phyloP scores from a whole-genome alignment of 2,329 filamentous ascomycete genomes.

The Proliferodiscus dingleyae region DNA sequence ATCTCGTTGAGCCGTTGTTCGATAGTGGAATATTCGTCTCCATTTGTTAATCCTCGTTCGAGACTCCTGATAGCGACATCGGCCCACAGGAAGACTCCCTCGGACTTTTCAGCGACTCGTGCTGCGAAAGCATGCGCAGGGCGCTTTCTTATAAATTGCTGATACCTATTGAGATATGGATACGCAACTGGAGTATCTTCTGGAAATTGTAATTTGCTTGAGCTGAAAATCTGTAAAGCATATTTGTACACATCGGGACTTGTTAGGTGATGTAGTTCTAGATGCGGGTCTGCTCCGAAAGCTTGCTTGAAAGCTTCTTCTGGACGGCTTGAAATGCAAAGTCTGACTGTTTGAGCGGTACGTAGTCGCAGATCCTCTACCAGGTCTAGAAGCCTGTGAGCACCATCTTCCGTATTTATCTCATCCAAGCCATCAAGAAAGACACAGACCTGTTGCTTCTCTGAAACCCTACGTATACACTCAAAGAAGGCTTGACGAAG shows the following conservation, averaged over 20 bases:
- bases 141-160: too few species aligned
- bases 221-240: neutral
- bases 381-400: neutral
- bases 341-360: neutral
- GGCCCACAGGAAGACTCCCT: constrained; percentile 4
- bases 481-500: neutral
- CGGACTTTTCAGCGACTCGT: neutral
- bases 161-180: too few species aligned
- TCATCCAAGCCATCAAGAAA: constrained; percentile 3
- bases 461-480: neutral
- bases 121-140: too few species aligned
- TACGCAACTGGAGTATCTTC: neutral
- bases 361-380: neutral
- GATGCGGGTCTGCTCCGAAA: neutral
- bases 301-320: constrained; percentile 2
- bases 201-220: neutral
- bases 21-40: neutral
- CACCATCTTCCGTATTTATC: neutral
- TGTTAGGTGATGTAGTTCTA: neutral
- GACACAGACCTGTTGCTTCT: neutral
- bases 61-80: neutral
- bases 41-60: neutral
- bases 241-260: neutral
- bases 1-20: constrained; percentile 1
- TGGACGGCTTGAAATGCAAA: constrained; percentile 2